These are phyloP conservation scores for Prunus davidiana DNA, from an alignment of 306 rosid species.

Conservation along the genomic window DNA sequence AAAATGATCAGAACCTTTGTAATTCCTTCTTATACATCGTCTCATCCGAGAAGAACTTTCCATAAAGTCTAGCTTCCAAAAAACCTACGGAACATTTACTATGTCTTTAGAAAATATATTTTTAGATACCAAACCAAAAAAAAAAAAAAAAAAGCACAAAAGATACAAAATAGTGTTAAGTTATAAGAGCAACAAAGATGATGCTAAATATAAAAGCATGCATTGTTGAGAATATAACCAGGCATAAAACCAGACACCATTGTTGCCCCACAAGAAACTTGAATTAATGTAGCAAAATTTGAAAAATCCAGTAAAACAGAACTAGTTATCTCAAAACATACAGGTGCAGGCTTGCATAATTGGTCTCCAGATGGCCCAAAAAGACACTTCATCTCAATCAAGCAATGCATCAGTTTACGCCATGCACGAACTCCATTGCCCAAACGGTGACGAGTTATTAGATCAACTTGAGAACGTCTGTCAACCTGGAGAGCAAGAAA, in stretches of 20 bases:
- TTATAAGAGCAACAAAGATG: not conserved
- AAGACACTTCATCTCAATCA: slow-evolving; percentile 84
- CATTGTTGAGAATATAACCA: not conserved
- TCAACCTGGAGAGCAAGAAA: slow-evolving; percentile 65
- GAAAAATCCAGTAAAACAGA: slow-evolving; percentile 10
- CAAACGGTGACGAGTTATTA: slow-evolving; percentile 54
- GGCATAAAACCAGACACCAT: not conserved
- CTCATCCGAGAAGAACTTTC: slow-evolving; percentile 97
- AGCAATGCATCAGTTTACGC: slow-evolving; percentile 82
- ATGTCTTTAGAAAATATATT: slow-evolving; percentile 9
- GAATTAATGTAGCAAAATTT: slow-evolving; percentile 11
- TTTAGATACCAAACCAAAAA: not conserved
- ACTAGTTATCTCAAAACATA: slow-evolving; percentile 45
- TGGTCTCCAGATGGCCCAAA: slow-evolving; percentile 78
- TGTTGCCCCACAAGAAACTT: not conserved
- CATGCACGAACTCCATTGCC: slow-evolving; percentile 77
- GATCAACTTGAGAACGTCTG: slow-evolving; percentile 74
- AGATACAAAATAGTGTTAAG: not conserved
- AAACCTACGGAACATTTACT: slow-evolving; percentile 46
- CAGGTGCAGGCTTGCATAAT: slow-evolving; percentile 66
- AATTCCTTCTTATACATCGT: slow-evolving; percentile 70
- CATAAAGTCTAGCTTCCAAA: slow-evolving; percentile 95
- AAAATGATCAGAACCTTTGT: slow-evolving; percentile 84
- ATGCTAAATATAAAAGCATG: not conserved
- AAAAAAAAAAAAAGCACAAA: not conserved